Conservation (phyloP, 2,329 filamentous ascomycete genomes). For the Paramyrothecium sp. region DNA sequence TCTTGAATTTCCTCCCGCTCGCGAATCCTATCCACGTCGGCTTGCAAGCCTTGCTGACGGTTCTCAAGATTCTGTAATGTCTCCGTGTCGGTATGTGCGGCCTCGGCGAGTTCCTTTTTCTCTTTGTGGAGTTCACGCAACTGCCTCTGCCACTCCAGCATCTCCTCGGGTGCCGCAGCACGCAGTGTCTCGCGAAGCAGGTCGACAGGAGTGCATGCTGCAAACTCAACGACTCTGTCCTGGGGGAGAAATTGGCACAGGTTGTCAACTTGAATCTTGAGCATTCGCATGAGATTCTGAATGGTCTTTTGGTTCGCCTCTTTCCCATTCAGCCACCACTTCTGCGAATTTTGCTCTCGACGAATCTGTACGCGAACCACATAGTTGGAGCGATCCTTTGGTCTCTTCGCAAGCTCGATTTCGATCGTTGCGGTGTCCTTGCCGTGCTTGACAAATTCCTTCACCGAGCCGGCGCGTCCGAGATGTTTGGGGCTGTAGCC, state of each 20-base stretch:
- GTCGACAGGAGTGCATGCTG: conserved; percentile 76
- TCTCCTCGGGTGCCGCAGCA: conserved; percentile 79
- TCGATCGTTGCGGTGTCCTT: conserved; percentile 77
- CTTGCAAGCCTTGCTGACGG: conserved; percentile 72
- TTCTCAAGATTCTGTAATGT: conserved; percentile 65
- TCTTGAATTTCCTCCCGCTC: conserved; percentile 70
- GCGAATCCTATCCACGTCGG: conserved; percentile 78
- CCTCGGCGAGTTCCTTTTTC: conserved; percentile 61
- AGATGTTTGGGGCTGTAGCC: conserved; percentile 81
- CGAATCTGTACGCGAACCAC: conserved; percentile 75
- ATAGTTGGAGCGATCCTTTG: conserved; percentile 61
- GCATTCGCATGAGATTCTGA: conserved; percentile 62
- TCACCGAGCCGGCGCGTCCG: conserved; percentile 79
- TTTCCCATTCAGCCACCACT: conserved; percentile 75
- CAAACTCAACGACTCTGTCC: conserved; percentile 93
- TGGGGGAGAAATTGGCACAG: conserved; percentile 96
- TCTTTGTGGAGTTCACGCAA: conserved; percentile 69
- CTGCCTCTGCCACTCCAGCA: conserved; percentile 74
- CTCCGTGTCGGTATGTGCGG: conserved; percentile 59
- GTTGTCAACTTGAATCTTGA: conserved; percentile 96
- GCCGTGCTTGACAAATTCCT: conserved; percentile 93
- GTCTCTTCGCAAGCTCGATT: conserved; percentile 76
- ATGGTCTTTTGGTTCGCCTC: conserved; percentile 62
- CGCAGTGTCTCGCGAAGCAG: conserved; percentile 83
- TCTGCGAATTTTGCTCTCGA: conserved; percentile 76